Evolutionary conservation across 1,139 yeast species (phyloP).

Genomic region (Blastobotrys persicus): DNA sequence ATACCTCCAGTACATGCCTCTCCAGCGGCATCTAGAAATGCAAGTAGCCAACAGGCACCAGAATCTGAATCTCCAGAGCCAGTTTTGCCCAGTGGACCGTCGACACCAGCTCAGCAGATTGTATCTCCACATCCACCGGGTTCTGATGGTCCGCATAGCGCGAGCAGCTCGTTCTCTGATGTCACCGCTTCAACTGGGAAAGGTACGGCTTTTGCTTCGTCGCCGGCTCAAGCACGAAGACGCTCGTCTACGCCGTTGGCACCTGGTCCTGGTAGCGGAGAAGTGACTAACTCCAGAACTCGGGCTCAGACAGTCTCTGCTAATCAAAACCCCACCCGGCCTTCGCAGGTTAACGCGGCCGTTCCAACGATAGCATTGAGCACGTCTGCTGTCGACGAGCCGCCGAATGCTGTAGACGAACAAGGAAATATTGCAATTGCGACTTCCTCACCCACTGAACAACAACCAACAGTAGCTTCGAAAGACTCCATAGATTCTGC

Average conservation of each 20-base stretch:
- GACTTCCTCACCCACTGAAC: neutral
- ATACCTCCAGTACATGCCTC: neutral
- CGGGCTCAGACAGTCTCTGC: neutral
- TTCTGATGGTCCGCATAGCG: neutral
- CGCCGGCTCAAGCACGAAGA: neutral
- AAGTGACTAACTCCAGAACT: neutral
- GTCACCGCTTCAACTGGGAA: neutral
- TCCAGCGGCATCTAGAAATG: neutral
- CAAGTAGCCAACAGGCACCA: neutral
- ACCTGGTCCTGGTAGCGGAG: neutral
- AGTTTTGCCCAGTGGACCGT: constrained; percentile 1
- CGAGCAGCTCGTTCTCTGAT: neutral
- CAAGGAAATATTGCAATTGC: constrained; percentile 2
- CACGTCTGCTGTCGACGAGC: neutral
- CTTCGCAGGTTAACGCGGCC: neutral
- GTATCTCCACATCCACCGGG: neutral
- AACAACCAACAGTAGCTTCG: neutral
- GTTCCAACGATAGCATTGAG: neutral
- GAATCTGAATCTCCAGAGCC: neutral
- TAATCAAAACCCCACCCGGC: neutral
- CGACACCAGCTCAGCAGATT: neutral
- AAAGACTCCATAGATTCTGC: neutral
- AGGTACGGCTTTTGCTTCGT: neutral
- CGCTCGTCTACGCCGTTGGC: neutral
- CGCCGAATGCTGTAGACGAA: neutral